Evolutionary conservation across 306 rosid genomes (phyloP).

Genomic region (Potentilla sterilis): DNA sequence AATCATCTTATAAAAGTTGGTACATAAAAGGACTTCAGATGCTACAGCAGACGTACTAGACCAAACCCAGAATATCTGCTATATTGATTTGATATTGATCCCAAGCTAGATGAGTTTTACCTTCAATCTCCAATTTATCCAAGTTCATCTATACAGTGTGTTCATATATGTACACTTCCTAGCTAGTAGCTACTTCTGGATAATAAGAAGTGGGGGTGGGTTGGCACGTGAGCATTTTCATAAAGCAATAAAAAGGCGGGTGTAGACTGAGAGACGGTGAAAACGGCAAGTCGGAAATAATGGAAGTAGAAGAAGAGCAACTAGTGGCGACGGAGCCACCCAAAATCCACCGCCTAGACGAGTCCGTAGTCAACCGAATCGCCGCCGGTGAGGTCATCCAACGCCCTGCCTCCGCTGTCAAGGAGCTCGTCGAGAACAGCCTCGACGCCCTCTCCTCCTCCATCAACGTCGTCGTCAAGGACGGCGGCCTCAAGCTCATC

Average conservation of each 20-base stretch:
- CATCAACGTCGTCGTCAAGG: conserved; percentile 66
- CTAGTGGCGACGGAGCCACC: conserved; percentile 48
- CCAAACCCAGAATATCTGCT: too few species aligned
- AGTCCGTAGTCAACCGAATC: conserved; percentile 84
- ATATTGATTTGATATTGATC: too few species aligned
- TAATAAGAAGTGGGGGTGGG: too few species aligned
- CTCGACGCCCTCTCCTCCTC: conserved; percentile 80
- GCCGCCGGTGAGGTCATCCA: conserved; percentile 97
- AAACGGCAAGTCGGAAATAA: conserved; percentile 1
- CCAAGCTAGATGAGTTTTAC: too few species aligned
- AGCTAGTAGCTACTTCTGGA: too few species aligned
- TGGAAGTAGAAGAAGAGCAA: conserved; percentile 19
- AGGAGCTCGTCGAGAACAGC: conserved; percentile 93
- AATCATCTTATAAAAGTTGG: too few species aligned
- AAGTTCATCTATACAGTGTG: too few species aligned
- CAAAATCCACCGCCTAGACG: conserved; percentile 66
- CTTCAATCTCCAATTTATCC: too few species aligned
- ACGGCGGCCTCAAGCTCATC: conserved; percentile 93
- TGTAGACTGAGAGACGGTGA: not conserved
- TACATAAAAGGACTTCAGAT: too few species aligned
- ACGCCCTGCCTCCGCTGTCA: conserved; percentile 80
- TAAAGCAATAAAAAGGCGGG: not conserved
- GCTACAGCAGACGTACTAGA: too few species aligned
- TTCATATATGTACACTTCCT: too few species aligned
- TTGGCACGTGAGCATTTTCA: too few species aligned